Conservation (phyloP, 768 basidiomycete species). For the Chalciporus sphaerocephalus region DNA sequence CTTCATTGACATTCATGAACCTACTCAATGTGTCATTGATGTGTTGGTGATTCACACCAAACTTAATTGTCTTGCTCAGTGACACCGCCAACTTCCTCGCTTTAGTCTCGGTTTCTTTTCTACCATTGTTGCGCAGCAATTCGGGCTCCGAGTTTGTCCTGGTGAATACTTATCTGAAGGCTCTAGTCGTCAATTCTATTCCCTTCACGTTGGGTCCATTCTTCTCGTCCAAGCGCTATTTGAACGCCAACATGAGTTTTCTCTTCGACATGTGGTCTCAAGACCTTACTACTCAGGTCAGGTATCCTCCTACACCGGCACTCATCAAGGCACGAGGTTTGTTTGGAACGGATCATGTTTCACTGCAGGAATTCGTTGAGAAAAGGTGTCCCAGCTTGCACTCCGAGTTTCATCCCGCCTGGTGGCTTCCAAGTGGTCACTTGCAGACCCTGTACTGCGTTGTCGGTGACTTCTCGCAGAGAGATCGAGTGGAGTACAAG, state of each 20-base stretch:
- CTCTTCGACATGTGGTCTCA: slow-evolving; percentile 12
- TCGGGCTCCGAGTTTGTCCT: too few relatives aligned
- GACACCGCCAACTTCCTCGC: not conserved
- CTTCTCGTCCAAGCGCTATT: not conserved
- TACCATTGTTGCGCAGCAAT: not conserved
- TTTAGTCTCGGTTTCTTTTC: not conserved
- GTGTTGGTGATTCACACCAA: too few relatives aligned
- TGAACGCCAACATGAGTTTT: slow-evolving; percentile 15
- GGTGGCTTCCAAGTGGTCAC: slow-evolving; percentile 35
- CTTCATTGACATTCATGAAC: too few relatives aligned
- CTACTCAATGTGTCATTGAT: not conserved
- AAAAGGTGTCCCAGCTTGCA: slow-evolving; percentile 27
- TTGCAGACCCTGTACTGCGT: slow-evolving; percentile 32
- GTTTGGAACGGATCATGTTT: slow-evolving; percentile 10
- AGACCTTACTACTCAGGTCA: slow-evolving; percentile 16
- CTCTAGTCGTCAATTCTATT: not conserved
- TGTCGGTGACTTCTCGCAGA: slow-evolving; percentile 29
- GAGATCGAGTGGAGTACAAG: slow-evolving; percentile 29
- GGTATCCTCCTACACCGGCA: slow-evolving; percentile 19
- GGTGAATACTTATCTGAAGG: not conserved
- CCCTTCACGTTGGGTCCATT: not conserved
- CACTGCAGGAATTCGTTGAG: slow-evolving; percentile 31
- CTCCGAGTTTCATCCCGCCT: slow-evolving; percentile 27
- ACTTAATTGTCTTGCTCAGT: not conserved
- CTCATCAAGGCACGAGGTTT: slow-evolving; percentile 15